Base-by-base conservation (phyloP, 495 filamentous ascomycete species). In the Penicillium tannophilum region DNA sequence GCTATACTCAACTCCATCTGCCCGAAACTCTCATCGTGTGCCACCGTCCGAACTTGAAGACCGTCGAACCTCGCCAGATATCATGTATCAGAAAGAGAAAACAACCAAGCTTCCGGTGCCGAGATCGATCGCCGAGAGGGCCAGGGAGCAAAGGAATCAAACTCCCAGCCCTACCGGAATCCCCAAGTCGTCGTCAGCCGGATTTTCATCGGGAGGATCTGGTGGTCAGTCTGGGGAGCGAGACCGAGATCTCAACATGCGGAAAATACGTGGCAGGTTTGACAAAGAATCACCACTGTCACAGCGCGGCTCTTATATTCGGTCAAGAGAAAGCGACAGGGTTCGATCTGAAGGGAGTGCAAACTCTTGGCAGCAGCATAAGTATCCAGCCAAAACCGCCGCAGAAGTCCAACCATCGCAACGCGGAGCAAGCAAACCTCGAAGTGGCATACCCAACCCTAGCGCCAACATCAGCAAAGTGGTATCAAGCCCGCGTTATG, bases 101-200 rank as follows among this genome's bases (percentile, higher is more conserved):
- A 56, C 60, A 4, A 78, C 73, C 33, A 74, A 68, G 50, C 73
- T 78, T 44, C 75, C 75, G 0, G 43, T 75, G 5, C 66, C 72
- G 1, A 76, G 60, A 36, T 24, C 49, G 2, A 47, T 65, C 10
- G 12, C 46, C 6, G 70, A 73, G 6, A 71, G 57, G 17, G 54
- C 35, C 16, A 64, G 61, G 7, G 58, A 64, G 11, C 45, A 62
- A 26, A 47, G 47, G 10, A 66, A 61, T n/a, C 55, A 66, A 33
- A 68, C 63, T 0, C 60, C 63, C 1, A 66, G 63, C 51, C 63
- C 65, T 3, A 68, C 63, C 33, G 58, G 49, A 20, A 61, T 70
- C 19, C 61, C 60, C 3, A 68, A 68, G 42, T 58, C 59, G n/a
- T 63, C 54, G 1, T 43, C 65, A 3, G 28, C 55, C 12, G 42